Base-by-base conservation (phyloP, 2,329 filamentous ascomycete genomes). In the Diaporthe sp. region DNA sequence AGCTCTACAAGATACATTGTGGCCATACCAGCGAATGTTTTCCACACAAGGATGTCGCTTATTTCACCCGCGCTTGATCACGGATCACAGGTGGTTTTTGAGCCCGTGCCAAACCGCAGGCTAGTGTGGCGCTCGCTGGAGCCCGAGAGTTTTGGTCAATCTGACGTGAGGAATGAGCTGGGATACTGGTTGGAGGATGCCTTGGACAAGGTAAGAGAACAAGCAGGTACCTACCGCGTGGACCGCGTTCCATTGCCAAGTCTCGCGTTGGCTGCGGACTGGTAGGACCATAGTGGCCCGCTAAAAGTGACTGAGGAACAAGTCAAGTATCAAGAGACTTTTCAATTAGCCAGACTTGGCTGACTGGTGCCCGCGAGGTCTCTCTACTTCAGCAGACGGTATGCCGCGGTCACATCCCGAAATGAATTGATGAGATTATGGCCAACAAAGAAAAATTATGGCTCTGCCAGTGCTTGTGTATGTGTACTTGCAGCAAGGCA, bases 171-270 rank as follows among this genome's bases (percentile, higher is more conserved):
- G 3, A 3, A 37, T 1, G 2, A 22, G 12, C 3, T 27, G 30
- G 61, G 61, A 37, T 66, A 66, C 15, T 66, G 61, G 61, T 42
- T 66, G 3, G 61, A 66, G 22, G 30, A 51, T 44, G 44, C 22
- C 22, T 35, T 66, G 2, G 61, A 37, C 8, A 39, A 61, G 2
- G 25, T 30, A 6, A 25, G 13, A 25, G 32, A 37, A 27, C 12
- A 50, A 25, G 2, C 32, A 3, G 25, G 32, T 27, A 19, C 25
- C 3, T 42, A 15, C 17, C 10, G 19, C 12, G 10, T 35, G 25
- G 19, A 50, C 27, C 17, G 10, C 1, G 17, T 50, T 9, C 7
- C 22, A 5, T n/a, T 66, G 19, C 44, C 30, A 4, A 25, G 22
- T 37, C 3, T 66, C 1, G 19, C 61, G 50, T 32, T 66, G 22